Base-by-base conservation (phyloP, 495 filamentous ascomycete genomes). In the Penicillium desertorum region DNA sequence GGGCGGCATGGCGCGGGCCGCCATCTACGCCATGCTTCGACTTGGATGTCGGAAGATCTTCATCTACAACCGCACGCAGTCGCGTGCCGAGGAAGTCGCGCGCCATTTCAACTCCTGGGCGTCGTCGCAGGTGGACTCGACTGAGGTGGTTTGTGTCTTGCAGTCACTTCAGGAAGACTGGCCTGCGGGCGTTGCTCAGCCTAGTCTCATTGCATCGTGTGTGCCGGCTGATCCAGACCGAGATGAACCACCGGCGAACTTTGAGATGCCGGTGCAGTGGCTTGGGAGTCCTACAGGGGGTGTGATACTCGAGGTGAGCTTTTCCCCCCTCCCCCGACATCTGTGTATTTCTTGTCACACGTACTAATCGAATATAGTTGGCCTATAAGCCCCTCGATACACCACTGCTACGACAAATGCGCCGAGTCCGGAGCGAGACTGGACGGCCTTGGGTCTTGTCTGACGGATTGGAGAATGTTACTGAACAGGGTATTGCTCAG, bases 21-120 rank as follows among this genome's bases (percentile, higher is more conserved):
- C 90, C 23, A 81, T 91, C 30, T 92, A 92, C 60, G 88, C 90
- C 5, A 79, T 94, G 70, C 83, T 91, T 25, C 86, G 87, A 61
- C 76, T 92, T 2, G 89, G 89, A 7, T 90, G 89, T 57, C 83
- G 85, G 8, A 86, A 88, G 58, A 86, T 94, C n/a, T 90, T 91
- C 63, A 80, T 92, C 46, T 85, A 83, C 61, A 92, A 92, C 57
- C 79, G 88, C n/a, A 90, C 86, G 0, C 64, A 75, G 27, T 71
- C 69, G 5, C 82, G 82, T 23, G 88, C 88, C 0, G 72, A 84
- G 29, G 76, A 78, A n/a, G 85, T 94, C 3, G 88, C 87, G 4
- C 62, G 67, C 4, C 88, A 94, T 64, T 92, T 91, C 65, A 90
- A 88, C 54, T 79, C 73, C 45, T 86, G 75, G 76, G 76, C 70